These are phyloP conservation scores for Rhizoclosmatium globosum DNA, from an alignment of 192 early-diverging fungal species.

Conservation along the genomic window DNA sequence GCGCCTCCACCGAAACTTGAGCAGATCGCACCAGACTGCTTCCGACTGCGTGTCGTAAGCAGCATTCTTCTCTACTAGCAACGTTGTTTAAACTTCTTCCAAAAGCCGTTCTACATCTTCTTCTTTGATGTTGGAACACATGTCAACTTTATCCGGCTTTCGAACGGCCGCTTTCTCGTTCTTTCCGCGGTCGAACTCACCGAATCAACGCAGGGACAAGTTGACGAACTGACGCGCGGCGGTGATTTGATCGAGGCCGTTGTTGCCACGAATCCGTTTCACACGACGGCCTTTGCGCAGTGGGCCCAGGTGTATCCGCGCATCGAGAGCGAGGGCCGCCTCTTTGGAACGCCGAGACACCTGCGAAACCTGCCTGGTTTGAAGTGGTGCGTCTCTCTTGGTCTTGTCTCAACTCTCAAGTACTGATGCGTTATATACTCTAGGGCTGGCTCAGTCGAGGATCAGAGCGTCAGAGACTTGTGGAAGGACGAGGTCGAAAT, in stretches of 20 bases:
- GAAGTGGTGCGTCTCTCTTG: constrained; percentile 19
- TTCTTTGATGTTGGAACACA: constrained; percentile 40
- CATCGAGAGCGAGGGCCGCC: constrained; percentile 8
- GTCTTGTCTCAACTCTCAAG: not conserved
- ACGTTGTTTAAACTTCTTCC: not conserved
- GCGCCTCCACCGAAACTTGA: not conserved
- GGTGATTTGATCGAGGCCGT: constrained; percentile 41
- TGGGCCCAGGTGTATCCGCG: constrained; percentile 30
- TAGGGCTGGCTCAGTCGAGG: constrained; percentile 6
- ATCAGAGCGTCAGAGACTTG: not conserved
- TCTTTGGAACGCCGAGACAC: constrained; percentile 39
- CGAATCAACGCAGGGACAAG: constrained; percentile 14
- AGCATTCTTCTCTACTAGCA: not conserved
- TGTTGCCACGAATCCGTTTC: constrained; percentile 41
- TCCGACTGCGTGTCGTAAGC: constrained; percentile 23
- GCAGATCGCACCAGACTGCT: constrained; percentile 34
- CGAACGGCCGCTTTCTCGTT: constrained; percentile 24
- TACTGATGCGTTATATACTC: not conserved
- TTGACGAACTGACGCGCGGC: constrained; percentile 32
- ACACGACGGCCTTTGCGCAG: constrained; percentile 23
- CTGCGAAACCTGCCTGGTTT: constrained; percentile 17
- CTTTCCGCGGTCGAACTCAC: constrained; percentile 32
- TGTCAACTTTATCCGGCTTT: constrained; percentile 31
- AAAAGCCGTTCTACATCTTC: constrained; percentile 29
- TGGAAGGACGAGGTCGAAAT: not conserved